Conservation (phyloP, 2,329 filamentous ascomycete genomes). For the Helotiales sp. region DNA sequence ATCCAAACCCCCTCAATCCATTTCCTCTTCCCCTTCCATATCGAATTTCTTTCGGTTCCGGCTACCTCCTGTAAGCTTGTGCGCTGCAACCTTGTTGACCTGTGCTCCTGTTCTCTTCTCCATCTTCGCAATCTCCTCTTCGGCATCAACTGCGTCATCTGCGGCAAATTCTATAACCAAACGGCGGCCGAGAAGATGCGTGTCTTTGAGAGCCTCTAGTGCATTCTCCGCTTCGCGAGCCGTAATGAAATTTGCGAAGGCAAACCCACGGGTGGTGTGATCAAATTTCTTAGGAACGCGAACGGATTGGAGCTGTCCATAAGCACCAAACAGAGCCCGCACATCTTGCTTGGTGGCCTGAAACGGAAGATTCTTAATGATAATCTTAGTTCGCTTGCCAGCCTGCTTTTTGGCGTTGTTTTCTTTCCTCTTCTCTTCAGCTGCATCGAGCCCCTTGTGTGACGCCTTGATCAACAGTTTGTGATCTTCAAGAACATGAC, state of each 20-base stretch:
- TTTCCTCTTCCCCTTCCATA: slow-evolving; percentile 69
- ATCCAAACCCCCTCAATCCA: slow-evolving; percentile 14
- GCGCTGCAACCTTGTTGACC: slow-evolving; percentile 86
- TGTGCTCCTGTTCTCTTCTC: slow-evolving; percentile 93
- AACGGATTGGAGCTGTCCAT: slow-evolving; percentile 90
- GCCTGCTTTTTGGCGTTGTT: slow-evolving; percentile 83
- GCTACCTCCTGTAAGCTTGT: slow-evolving; percentile 82
- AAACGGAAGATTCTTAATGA: slow-evolving; percentile 98
- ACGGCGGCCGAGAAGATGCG: slow-evolving; percentile 87
- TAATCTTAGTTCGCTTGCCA: slow-evolving; percentile 82
- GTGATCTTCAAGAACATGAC: slow-evolving; percentile 84
- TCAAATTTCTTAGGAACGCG: slow-evolving; percentile 96
- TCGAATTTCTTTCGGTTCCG: slow-evolving; percentile 89
- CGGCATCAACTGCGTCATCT: slow-evolving; percentile 85
- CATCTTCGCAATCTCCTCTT: slow-evolving; percentile 96
- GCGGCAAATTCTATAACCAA: slow-evolving; percentile 92
- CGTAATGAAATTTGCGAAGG: slow-evolving; percentile 94
- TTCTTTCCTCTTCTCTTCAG: slow-evolving; percentile 81
- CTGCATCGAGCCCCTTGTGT: slow-evolving; percentile 85
- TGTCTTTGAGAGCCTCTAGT: slow-evolving; percentile 87
- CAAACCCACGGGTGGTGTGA: slow-evolving; percentile 86
- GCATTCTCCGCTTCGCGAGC: slow-evolving; percentile 88
- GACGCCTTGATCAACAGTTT: slow-evolving; percentile 84
- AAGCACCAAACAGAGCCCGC: slow-evolving; percentile 81
- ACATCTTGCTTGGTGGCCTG: slow-evolving; percentile 94